Conservation (phyloP, 139 green algal species). For the Gonium pectorale region DNA sequence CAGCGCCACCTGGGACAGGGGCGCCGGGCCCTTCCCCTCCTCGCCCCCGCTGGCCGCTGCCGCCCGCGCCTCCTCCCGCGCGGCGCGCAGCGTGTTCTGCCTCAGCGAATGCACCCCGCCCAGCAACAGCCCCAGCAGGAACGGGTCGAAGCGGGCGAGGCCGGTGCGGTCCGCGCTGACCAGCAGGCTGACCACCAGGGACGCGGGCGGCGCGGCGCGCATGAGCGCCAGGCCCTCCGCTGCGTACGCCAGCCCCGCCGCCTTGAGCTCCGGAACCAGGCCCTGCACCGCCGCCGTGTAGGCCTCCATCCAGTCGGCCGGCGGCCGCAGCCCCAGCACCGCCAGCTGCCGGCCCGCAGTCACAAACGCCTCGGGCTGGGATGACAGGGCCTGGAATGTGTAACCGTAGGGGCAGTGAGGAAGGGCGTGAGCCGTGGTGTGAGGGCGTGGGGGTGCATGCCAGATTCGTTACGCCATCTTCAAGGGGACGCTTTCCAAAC, state of each 20-base stretch:
- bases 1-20: background rate
- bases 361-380: background rate
- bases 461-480: no score
- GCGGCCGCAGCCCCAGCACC: background rate
- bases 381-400: background rate
- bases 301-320: background rate
- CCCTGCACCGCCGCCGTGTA: background rate
- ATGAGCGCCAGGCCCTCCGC: constrained; percentile 20
- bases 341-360: background rate
- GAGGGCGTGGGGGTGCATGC: no score
- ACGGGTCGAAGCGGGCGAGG: background rate
- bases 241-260: background rate
- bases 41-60: background rate
- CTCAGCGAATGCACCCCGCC: constrained; percentile 10
- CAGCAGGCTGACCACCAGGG: constrained; percentile 1
- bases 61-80: background rate
- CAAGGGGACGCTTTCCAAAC: no score
- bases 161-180: background rate
- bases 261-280: background rate
- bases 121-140: constrained; percentile 19
- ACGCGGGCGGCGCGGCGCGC: background rate
- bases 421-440: background rate
- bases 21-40: no score
- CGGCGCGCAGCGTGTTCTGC: background rate
- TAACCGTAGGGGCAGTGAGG: background rate